Base-by-base conservation (phyloP, 163 green algal genomes). In the Scenedesmus sp. region DNA sequence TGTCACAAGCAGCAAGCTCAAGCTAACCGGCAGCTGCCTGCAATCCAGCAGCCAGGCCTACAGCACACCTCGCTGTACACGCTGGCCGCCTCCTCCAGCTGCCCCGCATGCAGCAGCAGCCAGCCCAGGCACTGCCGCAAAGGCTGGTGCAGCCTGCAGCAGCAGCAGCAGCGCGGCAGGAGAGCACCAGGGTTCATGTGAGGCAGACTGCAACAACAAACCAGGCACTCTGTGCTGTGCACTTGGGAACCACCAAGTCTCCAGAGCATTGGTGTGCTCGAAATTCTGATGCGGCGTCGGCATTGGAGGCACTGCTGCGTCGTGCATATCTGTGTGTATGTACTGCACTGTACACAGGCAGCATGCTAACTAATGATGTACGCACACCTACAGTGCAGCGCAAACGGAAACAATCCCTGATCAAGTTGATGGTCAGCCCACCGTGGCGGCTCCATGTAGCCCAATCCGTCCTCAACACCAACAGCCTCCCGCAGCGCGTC, bases 101-200 rank as follows among this genome's bases (percentile, higher is more conserved):
- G 16, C 1, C 90, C 89, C 8, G 60, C 20, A 64, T 91, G 76
- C 56, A 96, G 90, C 76, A 95, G 92, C 82, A 95, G 90, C 85
- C 88, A 94, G 10, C 94, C 95, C 62, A 96, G 90, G 90, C 94
- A 96, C 85, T 97, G 95, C 59, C 94, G 90, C 57, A 90, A 60
- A 12, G 94, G 94, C 84, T 94, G 93, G 59, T 92, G 82, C 81
- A 94, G 74, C 13, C 87, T 91, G 57, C 74, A 77, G 7, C 77
- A 60, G 46, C 46, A 64, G 77, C 79, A 84, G 76, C 76, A 55
- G 4, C 26, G 34, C 59, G 59, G 9, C 9, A 15, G 59, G 34
- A 46, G 34, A 46, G 34, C 34, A 46, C 34, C 34, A 46, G 34
- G 34, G 34, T 46, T 46, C 34, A 46, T 46, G 34, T 46, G 34